phyloP scores from a whole-genome alignment of 805 yeast genomes.

The Saturnispora ahearnii region DNA sequence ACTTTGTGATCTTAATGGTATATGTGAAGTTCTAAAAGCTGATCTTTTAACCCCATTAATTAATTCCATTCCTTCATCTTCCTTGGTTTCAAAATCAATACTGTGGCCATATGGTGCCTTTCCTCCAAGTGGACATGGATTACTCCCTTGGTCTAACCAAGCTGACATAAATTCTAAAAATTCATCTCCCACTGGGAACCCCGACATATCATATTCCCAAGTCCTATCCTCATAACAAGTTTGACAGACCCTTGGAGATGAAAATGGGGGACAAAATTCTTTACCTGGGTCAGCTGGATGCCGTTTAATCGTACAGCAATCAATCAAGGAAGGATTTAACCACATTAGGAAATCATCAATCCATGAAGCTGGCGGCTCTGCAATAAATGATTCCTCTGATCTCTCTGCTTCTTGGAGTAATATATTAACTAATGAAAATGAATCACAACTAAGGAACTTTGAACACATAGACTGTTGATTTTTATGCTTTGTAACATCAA shows the following conservation, averaged over 20 bases:
- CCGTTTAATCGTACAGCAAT: conserved; percentile 72
- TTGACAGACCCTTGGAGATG: conserved; percentile 63
- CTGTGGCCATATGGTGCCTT: conserved; percentile 79
- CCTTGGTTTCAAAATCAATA: conserved; percentile 30
- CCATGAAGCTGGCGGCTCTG: conserved; percentile 88
- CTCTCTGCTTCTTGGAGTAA: conserved; percentile 78
- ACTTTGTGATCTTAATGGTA: conserved; percentile 67
- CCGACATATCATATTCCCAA: conserved; percentile 70
- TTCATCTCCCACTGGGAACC: conserved; percentile 64
- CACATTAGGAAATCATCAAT: conserved; percentile 82
- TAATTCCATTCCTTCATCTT: conserved; percentile 14
- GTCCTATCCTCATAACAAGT: conserved; percentile 56
- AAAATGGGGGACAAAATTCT: conserved; percentile 57
- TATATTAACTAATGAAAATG: conserved; percentile 68
- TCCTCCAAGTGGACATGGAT: conserved; percentile 92
- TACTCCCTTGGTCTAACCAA: conserved; percentile 79
- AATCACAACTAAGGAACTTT: conserved; percentile 74
- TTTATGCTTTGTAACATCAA: conserved; percentile 50
- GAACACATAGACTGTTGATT: conserved; percentile 79
- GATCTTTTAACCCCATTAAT: conserved; percentile 38
- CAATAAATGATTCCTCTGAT: conserved; percentile 51
- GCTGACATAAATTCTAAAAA: conserved; percentile 64
- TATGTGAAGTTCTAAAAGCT: conserved; percentile 72
- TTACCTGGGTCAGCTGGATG: conserved; percentile 25
- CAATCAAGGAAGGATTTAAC: conserved; percentile 78